These are phyloP conservation scores for Ogataea kodamae DNA, from an alignment of 805 yeast genomes.

Conservation along the genomic window DNA sequence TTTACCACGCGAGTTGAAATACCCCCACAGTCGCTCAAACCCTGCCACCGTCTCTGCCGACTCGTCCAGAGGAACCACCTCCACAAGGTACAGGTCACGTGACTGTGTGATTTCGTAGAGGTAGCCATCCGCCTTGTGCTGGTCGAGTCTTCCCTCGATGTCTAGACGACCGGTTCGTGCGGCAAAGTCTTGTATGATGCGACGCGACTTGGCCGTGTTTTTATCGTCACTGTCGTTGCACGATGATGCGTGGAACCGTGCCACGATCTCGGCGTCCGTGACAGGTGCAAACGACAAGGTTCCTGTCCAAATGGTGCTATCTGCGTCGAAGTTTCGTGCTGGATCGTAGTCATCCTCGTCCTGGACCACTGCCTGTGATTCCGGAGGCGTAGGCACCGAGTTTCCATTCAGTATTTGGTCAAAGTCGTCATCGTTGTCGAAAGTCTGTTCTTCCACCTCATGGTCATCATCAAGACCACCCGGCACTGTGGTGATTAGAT, in stretches of 20 bases:
- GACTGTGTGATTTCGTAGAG: conserved; percentile 43
- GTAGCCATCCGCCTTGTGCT: conserved; percentile 52
- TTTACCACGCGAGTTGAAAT: conserved; percentile 43
- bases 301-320: conserved; percentile 24
- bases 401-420: conserved; percentile 18
- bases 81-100: conserved; percentile 52
- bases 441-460: conserved; percentile 5
- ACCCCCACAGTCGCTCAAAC: conserved; percentile 39
- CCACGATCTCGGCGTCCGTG: conserved; percentile 15
- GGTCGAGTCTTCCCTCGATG: conserved; percentile 64
- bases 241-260: conserved; percentile 18
- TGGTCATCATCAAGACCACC: conserved; percentile 7
- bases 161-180: conserved; percentile 27
- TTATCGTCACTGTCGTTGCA: conserved; percentile 7
- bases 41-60: conserved; percentile 25
- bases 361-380: conserved; percentile 11
- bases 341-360: conserved; percentile 25
- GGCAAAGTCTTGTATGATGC: conserved; percentile 20
- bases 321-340: conserved; percentile 18
- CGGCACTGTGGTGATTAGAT: conserved; percentile 10
- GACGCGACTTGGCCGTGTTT: conserved; percentile 12
- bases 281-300: conserved; percentile 19
- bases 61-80: conserved; percentile 33
- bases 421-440: conserved; percentile 19
- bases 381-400: conserved; percentile 16